phyloP scores from a whole-genome alignment of 163 green algal genomes.

The Scenedesmus sp. region DNA sequence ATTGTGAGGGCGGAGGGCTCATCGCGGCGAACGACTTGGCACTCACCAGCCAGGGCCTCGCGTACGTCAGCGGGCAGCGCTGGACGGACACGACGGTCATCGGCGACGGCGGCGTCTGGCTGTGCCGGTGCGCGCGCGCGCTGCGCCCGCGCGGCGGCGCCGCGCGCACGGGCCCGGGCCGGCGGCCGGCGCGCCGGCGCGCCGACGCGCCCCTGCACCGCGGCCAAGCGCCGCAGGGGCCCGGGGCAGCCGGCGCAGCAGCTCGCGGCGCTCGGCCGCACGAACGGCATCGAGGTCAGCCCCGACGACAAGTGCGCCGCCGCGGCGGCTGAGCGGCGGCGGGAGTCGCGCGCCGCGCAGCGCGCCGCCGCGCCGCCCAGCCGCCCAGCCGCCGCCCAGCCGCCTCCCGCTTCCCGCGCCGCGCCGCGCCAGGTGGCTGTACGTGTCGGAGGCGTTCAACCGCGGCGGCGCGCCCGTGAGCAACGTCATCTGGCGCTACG shows the following conservation, averaged over 20 bases:
- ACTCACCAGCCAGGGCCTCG: background rate
- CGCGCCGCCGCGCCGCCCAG: too few relatives aligned
- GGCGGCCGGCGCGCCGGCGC: too few relatives aligned
- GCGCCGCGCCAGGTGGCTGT: constrained; percentile 19
- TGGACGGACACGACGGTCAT: constrained; percentile 1
- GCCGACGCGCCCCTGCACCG: too few relatives aligned
- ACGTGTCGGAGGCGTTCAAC: constrained; percentile 27
- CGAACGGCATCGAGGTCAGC: constrained; percentile 12
- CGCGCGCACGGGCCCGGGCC: too few relatives aligned
- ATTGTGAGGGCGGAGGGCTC: constrained; percentile 11
- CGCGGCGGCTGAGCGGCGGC: too few relatives aligned
- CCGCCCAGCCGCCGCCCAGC: too few relatives aligned
- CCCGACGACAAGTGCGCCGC: constrained; percentile 13
- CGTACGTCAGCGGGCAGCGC: background rate
- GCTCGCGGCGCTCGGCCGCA: constrained; percentile 2
- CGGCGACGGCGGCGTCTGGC: constrained; percentile 12
- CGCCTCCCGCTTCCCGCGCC: too few relatives aligned
- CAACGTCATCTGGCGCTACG: constrained; percentile 20
- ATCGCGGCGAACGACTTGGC: background rate
- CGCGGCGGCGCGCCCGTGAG: background rate
- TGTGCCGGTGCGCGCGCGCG: constrained; percentile 16
- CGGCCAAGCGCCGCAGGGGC: too few relatives aligned
- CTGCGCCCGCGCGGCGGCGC: too few relatives aligned
- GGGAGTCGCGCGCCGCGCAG: too few relatives aligned
- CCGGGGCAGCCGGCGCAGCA: constrained; percentile 8